Evolutionary conservation across 1,284 basidiomycete genomes (phyloP), one percentile per base, ranked within the genome.

Genomic region (Kalmanozyma brasiliensis): DNA sequence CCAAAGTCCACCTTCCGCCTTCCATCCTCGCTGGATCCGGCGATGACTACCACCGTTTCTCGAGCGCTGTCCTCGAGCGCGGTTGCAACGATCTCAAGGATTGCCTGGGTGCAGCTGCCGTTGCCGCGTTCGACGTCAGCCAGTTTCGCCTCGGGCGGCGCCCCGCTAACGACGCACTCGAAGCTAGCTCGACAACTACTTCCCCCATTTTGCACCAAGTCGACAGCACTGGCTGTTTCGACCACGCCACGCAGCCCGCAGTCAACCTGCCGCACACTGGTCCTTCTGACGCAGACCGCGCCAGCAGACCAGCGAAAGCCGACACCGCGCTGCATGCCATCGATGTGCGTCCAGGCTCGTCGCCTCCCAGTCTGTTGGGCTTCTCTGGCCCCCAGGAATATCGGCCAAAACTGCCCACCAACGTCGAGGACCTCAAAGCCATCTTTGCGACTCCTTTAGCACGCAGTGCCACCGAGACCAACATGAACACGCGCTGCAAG

Each of bases 51-150:
- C 14, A 32, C 2, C 53, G 53, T 23, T 68, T 62, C 41, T 62
- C 59, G 24, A 42, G 53, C 11, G 42, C 47, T 23, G 65, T 62
- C 35, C 24, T 68, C 32, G 59, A 68, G 7, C 34, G 26, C 6
- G 65, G 59, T 3, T 68, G 59, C 30, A 35, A 42, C 35, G 59
- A 68, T 55, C 11, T 68, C 11, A 43, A 29, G 14, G 46, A 62
- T n/a, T 61, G 55, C 20, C 43, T 68, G n/a, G 59, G 51, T 2
- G 65, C 65, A 8, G 44, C 51, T n/a, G 65, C 42, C 8, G 59
- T 68, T 2, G 65, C 52, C 20, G 65, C 59, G 6, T 62, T 68
- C 33, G 65, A 68, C 17, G 42, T 68, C 37, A 59, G 49, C 51
- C 53, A 57, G 35, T 62, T 62, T 35, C 65, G 59, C 35, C 42